Conservation (phyloP, 2,329 filamentous ascomycete genomes). For the Ascochyta clinopodiicola region DNA sequence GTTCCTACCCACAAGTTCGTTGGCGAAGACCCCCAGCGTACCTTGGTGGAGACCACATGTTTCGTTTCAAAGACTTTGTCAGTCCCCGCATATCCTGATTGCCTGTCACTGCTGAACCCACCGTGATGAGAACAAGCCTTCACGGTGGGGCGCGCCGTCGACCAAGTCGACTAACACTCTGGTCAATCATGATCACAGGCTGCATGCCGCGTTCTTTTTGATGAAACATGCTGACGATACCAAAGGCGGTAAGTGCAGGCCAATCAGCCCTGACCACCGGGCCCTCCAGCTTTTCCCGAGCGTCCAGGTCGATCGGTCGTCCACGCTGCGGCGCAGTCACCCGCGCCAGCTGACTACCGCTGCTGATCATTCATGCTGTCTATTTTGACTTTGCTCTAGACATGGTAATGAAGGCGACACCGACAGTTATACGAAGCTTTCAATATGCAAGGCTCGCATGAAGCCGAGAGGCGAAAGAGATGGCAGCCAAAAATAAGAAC, state of each 20-base stretch:
- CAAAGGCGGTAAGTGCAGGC: slow-evolving; percentile 14
- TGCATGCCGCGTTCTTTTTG: slow-evolving; percentile 12
- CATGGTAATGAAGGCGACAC: slow-evolving; percentile 1
- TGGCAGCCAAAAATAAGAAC: slow-evolving; percentile 28
- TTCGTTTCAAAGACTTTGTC: slow-evolving; percentile 8
- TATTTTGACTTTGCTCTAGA: slow-evolving; percentile 9
- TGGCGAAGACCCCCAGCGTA: not conserved
- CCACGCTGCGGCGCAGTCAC: slow-evolving; percentile 30
- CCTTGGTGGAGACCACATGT: slow-evolving; percentile 4
- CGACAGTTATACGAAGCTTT: not conserved
- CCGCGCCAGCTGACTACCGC: slow-evolving; percentile 13
- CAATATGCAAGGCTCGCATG: slow-evolving; percentile 13
- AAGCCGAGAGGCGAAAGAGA: slow-evolving; percentile 13
- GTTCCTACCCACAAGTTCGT: slow-evolving; percentile 8
- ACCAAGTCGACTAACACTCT: slow-evolving; percentile 4
- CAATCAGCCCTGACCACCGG: slow-evolving; percentile 13
- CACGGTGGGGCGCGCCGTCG: slow-evolving; percentile 10
- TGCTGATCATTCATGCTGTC: slow-evolving; percentile 23
- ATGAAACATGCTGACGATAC: slow-evolving; percentile 15
- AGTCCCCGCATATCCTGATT: slow-evolving; percentile 3
- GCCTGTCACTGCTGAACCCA: slow-evolving; percentile 6
- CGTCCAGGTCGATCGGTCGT: slow-evolving; percentile 3
- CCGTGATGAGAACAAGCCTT: slow-evolving; percentile 16
- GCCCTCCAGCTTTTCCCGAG: slow-evolving; percentile 10
- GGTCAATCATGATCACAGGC: slow-evolving; percentile 13